These are phyloP conservation scores for Rhododendron henanense DNA, from an alignment of 148 eudicot genomes.

Conservation along the genomic window DNA sequence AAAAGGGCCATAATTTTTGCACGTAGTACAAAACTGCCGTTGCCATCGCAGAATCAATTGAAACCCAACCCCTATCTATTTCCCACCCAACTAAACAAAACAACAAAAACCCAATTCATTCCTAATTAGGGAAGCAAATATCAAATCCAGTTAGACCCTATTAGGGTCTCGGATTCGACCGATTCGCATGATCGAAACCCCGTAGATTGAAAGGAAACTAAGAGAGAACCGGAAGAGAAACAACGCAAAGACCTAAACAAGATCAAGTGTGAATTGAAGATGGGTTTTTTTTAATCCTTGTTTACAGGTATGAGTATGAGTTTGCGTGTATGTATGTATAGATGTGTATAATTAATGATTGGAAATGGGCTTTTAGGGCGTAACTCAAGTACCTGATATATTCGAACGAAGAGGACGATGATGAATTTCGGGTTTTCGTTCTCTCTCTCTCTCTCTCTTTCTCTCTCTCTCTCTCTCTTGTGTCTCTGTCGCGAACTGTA, in stretches of 20 bases:
- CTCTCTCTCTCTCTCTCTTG: too few species aligned
- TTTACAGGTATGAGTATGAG: neutral
- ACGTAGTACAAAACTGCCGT: slow-evolving; percentile 19
- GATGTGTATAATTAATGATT: neutral
- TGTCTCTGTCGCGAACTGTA: too few species aligned
- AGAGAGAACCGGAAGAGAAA: neutral
- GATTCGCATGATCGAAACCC: neutral
- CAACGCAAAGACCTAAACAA: neutral
- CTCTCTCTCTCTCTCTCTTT: neutral
- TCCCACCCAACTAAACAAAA: neutral
- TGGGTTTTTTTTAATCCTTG: neutral
- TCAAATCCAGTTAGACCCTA: neutral
- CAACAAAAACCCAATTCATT: neutral
- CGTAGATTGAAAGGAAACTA: neutral
- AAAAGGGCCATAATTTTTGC: slow-evolving; percentile 48
- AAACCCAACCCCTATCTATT: neutral
- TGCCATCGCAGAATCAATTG: slow-evolving; percentile 12
- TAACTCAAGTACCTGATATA: slow-evolving; percentile 6
- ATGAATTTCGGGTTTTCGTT: neutral
- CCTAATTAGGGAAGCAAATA: neutral
- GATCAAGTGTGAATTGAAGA: neutral
- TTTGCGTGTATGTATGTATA: neutral
- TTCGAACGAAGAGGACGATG: neutral
- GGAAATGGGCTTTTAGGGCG: neutral
- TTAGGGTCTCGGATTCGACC: neutral